Base-by-base conservation (phyloP, 108 stramenopile species). In the Cyclotella choctawhatcheeana region DNA sequence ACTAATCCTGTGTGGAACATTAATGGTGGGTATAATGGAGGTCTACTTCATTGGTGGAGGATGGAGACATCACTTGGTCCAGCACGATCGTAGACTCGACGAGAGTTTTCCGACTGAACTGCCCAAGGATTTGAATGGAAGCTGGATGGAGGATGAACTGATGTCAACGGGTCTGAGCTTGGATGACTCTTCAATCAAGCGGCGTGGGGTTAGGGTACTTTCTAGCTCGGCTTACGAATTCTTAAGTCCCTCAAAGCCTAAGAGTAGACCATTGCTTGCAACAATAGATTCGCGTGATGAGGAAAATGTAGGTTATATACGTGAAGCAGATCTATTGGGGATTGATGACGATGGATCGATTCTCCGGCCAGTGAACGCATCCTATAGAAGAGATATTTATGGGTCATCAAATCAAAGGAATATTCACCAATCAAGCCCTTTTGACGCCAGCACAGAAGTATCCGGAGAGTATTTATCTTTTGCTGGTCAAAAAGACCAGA, bases 11-110 rank as follows among this genome's bases (percentile, higher is more conserved):
- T 89, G 87, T 71, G 84, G 87, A 22, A 76, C 91, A 56, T 64
- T 94, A 24, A 94, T 94, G 93, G 85, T 89, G 5, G 81, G 84
- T 31, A 90, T 94, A 48, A 73, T 94, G 74, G 93, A 93, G 62
- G 80, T 89, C 26, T 91, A 89, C 64, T 90, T 90, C 67, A 85
- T 87, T 5, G 71, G 65, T 22, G 77, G 71, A 58, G 77, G 71
- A 29, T 71, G 71, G 63, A 64, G 63, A 22, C 70, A 66, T 12
- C 70, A 66, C 29, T 18, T 65, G 5, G 47, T 37, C 21, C 64
- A 35, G 3, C 5, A 70, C 26, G 56, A 69, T 50, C 64, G 33
- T n/a, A 48, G 62, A 33, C 47, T 26, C 45, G 65, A 71, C 16
- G 45, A 40, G 20, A 51, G 29, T 26, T 52, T 27, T 31, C 58